Base-by-base conservation (phyloP, 495 filamentous ascomycete species). In the Delitschia confertaspora region DNA sequence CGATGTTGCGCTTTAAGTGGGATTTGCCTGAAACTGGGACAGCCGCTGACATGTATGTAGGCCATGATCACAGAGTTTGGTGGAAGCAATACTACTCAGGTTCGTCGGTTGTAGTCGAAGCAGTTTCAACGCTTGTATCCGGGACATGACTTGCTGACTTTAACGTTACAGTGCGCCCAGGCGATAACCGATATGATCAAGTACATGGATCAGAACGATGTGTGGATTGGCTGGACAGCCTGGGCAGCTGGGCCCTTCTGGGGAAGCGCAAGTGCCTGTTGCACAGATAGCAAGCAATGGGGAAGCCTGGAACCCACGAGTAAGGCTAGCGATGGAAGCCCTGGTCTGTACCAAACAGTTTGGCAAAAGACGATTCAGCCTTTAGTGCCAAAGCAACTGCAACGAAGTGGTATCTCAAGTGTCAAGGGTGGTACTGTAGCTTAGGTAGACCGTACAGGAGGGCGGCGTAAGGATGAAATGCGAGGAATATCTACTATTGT, bases 31-130 rank as follows among this genome's bases (percentile, higher is more conserved):
- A 19, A 19, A 35, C 3, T 16, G 18, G 3, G 10, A 35, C 3
- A 18, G 21, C n/a, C 29, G 29, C 16, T 38, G 20, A 37, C 33
- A 25, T 26, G 6, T 11, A 45, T 5, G 8, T 25, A 45, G 58
- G 71, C 68, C 34, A 69, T 74, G 53, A 65, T 74, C 45, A 72
- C 69, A 27, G 69, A 74, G 44, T 74, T 74, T 44, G 69, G 71
- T 24, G 69, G 63, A 0, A 54, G 62, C 20, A 72, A 72, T 45
- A 70, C 65, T 33, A 69, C 69, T 1, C 44, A 39, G 25, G 30
- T 35, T 10, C 18, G 16, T 19, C 16, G 10, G 14, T n/a, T 13
- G 4, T 17, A 4, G 13, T 30, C 20, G n/a, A n/a, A n/a, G n/a
- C 25, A 42, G 16, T 13, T 42, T 30, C 3, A 11, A 9, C 3